Evolutionary conservation across 257 asterid genomes (phyloP).

Genomic region (Solanum chiquidenum): DNA sequence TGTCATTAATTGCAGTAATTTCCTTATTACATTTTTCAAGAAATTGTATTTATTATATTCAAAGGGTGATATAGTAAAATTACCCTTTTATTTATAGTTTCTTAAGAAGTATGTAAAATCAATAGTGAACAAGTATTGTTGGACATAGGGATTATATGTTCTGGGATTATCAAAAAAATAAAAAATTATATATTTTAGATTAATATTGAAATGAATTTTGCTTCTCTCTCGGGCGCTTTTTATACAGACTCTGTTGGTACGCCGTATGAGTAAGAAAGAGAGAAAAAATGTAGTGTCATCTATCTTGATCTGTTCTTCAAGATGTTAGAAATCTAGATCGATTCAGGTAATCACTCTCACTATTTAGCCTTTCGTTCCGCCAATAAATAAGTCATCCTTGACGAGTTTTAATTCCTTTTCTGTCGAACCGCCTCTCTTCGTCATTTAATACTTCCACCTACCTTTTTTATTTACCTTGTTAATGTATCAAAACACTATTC

Average conservation of each 20-base stretch:
- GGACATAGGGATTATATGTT: too few relatives aligned
- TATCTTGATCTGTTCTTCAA: not conserved
- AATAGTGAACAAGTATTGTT: not conserved
- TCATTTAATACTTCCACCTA: not conserved
- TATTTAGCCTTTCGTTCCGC: not conserved
- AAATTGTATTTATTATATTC: not conserved
- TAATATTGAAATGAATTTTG: too few relatives aligned
- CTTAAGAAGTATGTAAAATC: not conserved
- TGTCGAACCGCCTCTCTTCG: not conserved
- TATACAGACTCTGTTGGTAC: too few relatives aligned
- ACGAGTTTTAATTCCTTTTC: too few relatives aligned
- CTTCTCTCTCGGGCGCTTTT: too few relatives aligned
- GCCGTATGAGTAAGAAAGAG: not conserved
- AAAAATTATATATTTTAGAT: too few relatives aligned
- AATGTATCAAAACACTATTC: not conserved
- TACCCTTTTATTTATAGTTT: too few relatives aligned
- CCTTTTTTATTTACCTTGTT: not conserved
- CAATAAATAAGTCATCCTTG: not conserved
- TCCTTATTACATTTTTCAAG: not conserved
- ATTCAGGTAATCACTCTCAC: not conserved
- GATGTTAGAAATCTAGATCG: not conserved
- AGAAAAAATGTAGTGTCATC: not conserved
- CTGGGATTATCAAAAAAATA: not conserved
- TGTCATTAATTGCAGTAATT: not conserved
- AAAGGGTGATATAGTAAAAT: not conserved